A percentile compares a stretch with the other conserved stretches of the same genome.
phyloP scores from a whole-genome alignment of 2,329 filamentous ascomycete genomes.

The Neoarthrinium moseri region DNA sequence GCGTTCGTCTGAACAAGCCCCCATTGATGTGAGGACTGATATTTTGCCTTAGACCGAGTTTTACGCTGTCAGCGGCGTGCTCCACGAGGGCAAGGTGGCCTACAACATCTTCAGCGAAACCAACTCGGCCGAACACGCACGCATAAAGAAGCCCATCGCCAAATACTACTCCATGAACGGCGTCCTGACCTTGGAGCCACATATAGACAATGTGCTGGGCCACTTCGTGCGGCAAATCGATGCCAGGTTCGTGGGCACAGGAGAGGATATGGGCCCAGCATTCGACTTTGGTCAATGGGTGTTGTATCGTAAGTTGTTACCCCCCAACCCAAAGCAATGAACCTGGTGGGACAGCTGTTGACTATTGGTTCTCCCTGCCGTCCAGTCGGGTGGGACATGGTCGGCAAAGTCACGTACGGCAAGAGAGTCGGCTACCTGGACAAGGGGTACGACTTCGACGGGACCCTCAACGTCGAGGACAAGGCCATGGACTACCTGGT shows the following conservation, averaged over 20 bases:
- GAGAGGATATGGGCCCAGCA: slow-evolving; percentile 13
- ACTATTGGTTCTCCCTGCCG: not conserved
- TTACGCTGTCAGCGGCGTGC: slow-evolving; percentile 32
- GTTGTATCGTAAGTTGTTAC: slow-evolving; percentile 30
- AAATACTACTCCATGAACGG: slow-evolving; percentile 31
- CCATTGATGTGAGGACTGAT: not conserved
- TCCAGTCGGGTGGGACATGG: slow-evolving; percentile 36
- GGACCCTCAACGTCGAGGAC: slow-evolving; percentile 30
- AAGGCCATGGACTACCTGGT: slow-evolving; percentile 32
- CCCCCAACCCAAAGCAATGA: not conserved
- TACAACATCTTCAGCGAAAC: slow-evolving; percentile 37
- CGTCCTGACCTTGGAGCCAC: slow-evolving; percentile 27
- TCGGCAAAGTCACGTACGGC: slow-evolving; percentile 40
- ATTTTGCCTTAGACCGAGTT: slow-evolving; percentile 30
- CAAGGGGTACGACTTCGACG: slow-evolving; percentile 33
- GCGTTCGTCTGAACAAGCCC: not conserved
- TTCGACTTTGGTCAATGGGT: slow-evolving; percentile 41
- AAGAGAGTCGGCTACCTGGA: slow-evolving; percentile 40
- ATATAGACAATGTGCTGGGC: slow-evolving; percentile 21
- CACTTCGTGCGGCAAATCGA: slow-evolving; percentile 20
- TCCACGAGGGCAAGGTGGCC: slow-evolving; percentile 32
- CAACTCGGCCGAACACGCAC: slow-evolving; percentile 29
- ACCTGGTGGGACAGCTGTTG: not conserved
- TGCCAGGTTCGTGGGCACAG: slow-evolving; percentile 26
- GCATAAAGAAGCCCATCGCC: slow-evolving; percentile 34